These are phyloP conservation scores for Chaetomium sp. DNA, from an alignment of 2,329 filamentous ascomycete genomes.

Conservation along the genomic window DNA sequence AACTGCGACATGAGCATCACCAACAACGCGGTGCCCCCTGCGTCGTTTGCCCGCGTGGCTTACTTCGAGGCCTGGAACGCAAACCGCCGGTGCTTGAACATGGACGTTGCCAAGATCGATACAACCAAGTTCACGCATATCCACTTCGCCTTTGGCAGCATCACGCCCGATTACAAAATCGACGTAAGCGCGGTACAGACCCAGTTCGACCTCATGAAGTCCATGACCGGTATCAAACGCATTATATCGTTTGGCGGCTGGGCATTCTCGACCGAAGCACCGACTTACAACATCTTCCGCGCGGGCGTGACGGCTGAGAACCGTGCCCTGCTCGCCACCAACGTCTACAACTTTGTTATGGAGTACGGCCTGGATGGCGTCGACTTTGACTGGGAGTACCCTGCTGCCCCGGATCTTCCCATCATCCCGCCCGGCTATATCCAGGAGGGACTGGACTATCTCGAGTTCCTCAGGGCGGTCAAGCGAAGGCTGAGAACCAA, in stretches of 20 bases:
- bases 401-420: constrained; percentile 41
- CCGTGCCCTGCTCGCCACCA: constrained; percentile 31
- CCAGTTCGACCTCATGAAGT: neutral
- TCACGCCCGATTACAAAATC: neutral
- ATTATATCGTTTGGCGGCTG: neutral
- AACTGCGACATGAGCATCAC: neutral
- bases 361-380: constrained; percentile 39
- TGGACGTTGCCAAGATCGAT: neutral
- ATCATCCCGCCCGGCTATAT: constrained; percentile 35
- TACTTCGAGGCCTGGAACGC: neutral
- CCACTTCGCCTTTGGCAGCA: neutral
- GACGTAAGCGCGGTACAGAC: neutral
- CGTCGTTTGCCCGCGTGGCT: neutral
- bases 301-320: no score
- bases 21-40: neutral
- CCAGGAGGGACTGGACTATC: constrained; percentile 40
- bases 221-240: neutral
- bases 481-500: constrained; percentile 20
- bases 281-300: neutral
- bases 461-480: constrained; percentile 36
- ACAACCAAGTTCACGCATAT: neutral
- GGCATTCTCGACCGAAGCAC: neutral
- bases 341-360: constrained; percentile 45
- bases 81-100: neutral
- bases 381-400: constrained; percentile 43